Percentiles rank a stretch among this genome's conserved stretches.
Conservation (phyloP, 192 early-diverging fungal species). For the Gamsiella multidivaricata region DNA sequence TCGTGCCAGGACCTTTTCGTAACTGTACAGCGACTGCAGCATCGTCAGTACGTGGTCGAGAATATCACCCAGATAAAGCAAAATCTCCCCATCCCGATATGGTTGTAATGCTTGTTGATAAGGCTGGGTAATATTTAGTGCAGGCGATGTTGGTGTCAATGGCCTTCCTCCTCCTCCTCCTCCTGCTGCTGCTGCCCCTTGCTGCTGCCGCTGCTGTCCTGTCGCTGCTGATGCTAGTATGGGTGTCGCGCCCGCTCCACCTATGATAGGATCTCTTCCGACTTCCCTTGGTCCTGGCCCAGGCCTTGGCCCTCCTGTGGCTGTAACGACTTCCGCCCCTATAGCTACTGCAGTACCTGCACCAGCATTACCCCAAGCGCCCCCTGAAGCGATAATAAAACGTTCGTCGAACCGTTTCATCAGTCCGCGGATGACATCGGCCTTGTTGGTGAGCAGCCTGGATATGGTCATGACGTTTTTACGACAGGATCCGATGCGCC, state of each 20-base stretch:
- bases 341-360: not conserved
- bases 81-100: slow-evolving; percentile 65
- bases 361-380: not conserved
- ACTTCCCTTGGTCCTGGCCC: slow-evolving; percentile 1
- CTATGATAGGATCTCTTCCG: slow-evolving; percentile 3
- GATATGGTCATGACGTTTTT: slow-evolving; percentile 78
- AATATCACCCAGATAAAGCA: slow-evolving; percentile 83
- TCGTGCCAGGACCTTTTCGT: slow-evolving; percentile 75
- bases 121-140: not conserved
- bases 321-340: not conserved
- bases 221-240: slow-evolving; percentile 50
- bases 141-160: not conserved
- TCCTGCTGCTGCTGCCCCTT: not conserved
- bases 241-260: slow-evolving; percentile 17
- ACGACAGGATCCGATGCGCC: slow-evolving; percentile 77
- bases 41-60: slow-evolving; percentile 84
- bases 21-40: slow-evolving; percentile 81
- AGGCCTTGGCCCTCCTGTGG: not conserved
- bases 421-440: slow-evolving; percentile 79
- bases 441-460: slow-evolving; percentile 75
- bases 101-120: not conserved
- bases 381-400: slow-evolving; percentile 42
- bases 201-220: not conserved
- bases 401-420: slow-evolving; percentile 76
- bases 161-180: not conserved